Evolutionary conservation across 345 rosid species (phyloP).

Genomic region (Pugionium dolabratum): DNA sequence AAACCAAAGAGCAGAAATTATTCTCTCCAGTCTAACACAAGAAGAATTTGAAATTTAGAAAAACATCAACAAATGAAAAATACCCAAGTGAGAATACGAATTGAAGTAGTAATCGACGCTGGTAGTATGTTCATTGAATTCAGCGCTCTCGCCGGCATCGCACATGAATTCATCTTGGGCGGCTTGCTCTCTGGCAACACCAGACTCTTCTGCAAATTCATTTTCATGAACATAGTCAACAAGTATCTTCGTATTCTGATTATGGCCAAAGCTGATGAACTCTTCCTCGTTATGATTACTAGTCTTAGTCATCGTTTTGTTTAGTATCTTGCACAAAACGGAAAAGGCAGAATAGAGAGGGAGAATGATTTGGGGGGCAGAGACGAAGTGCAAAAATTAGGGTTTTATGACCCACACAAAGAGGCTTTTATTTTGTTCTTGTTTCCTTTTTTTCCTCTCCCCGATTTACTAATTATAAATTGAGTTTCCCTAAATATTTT

Average conservation of each 20-base stretch:
- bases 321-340: neutral
- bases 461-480: too few species aligned
- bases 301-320: constrained; percentile 44
- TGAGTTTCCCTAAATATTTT: neutral
- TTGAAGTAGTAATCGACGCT: constrained; percentile 99
- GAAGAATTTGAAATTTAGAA: neutral
- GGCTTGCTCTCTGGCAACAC: constrained; percentile 40
- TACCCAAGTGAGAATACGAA: constrained; percentile 99
- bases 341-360: neutral
- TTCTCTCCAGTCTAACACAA: neutral
- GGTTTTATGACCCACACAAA: constrained; percentile 33
- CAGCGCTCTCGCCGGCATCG: constrained; percentile 52
- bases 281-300: constrained; percentile 41
- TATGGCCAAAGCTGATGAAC: constrained; percentile 27
- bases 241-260: constrained; percentile 49
- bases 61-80: constrained; percentile 7
- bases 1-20: neutral
- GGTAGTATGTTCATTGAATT: constrained; percentile 63
- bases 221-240: constrained; percentile 56
- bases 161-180: constrained; percentile 56
- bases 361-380: constrained; percentile 38
- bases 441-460: too few species aligned
- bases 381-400: constrained; percentile 31
- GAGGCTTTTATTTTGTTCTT: constrained; percentile 18
- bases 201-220: constrained; percentile 43